Conservation (phyloP, 768 basidiomycete species). For the Udeniomyces megalosporus region DNA sequence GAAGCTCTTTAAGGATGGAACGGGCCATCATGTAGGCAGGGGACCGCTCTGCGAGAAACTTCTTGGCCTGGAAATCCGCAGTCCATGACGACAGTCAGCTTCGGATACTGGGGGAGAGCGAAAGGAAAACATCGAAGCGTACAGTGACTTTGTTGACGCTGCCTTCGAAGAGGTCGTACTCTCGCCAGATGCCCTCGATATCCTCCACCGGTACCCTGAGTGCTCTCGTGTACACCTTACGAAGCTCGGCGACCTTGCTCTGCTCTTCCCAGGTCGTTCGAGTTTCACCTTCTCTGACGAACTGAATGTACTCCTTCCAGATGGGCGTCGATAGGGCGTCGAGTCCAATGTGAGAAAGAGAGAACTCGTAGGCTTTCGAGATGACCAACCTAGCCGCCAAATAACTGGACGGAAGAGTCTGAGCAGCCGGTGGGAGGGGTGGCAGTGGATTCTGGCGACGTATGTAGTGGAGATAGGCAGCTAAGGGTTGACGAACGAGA, state of each 20-base stretch:
- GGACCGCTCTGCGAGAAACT: constrained; percentile 83
- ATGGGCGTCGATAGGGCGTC: constrained; percentile 85
- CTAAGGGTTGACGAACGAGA: constrained; percentile 26
- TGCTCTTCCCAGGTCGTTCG: constrained; percentile 86
- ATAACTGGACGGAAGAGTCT: constrained; percentile 25
- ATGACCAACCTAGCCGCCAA: constrained; percentile 52
- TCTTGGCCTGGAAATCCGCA: constrained; percentile 51
- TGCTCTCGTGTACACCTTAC: constrained; percentile 82
- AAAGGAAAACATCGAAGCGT: constrained; percentile 18
- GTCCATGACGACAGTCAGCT: not conserved
- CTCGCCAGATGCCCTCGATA: constrained; percentile 81
- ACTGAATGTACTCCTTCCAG: constrained; percentile 87
- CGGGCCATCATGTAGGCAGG: constrained; percentile 92
- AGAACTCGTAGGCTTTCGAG: constrained; percentile 82
- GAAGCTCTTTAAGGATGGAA: constrained; percentile 63
- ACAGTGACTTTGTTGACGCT: constrained; percentile 73
- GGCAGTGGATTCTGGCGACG: constrained; percentile 45
- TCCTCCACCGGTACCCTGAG: constrained; percentile 89
- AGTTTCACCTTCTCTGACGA: constrained; percentile 64
- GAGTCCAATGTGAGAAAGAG: constrained; percentile 70
- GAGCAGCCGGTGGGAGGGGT: constrained; percentile 23
- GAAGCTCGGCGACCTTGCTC: constrained; percentile 81
- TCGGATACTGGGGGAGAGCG: no score
- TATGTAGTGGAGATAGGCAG: constrained; percentile 81
- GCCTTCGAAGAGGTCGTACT: constrained; percentile 82